A percentile compares a stretch with the other conserved stretches of the same genome.
phyloP scores from a whole-genome alignment of 2,329 filamentous ascomycete genomes.

The Paracoccidioides brasiliensis region DNA sequence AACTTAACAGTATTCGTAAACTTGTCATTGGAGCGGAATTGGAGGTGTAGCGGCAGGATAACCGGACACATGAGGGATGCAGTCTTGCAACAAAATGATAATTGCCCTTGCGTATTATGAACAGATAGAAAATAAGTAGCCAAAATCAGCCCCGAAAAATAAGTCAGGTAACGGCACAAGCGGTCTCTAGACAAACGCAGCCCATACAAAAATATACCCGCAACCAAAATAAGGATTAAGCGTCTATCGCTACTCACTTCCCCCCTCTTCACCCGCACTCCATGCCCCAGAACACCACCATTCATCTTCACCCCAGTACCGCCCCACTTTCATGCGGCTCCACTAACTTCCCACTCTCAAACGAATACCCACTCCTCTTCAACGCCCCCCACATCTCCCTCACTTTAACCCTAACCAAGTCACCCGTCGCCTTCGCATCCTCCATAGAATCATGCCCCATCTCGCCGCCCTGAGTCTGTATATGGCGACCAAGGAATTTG shows the following conservation, averaged over 20 bases:
- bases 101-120: too few relatives aligned
- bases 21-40: too few relatives aligned
- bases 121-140: too few relatives aligned
- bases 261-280: slow-evolving; percentile 16
- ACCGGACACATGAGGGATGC: too few relatives aligned
- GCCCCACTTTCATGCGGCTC: slow-evolving; percentile 1
- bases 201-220: too few relatives aligned
- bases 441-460: slow-evolving; percentile 82
- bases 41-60: too few relatives aligned
- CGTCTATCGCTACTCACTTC: too few relatives aligned
- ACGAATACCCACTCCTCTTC: slow-evolving; percentile 47
- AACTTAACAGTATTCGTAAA: not conserved
- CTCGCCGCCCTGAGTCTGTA: slow-evolving; percentile 54
- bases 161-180: too few relatives aligned
- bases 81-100: too few relatives aligned
- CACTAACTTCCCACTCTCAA: slow-evolving; percentile 37
- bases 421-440: slow-evolving; percentile 78
- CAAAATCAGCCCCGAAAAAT: too few relatives aligned
- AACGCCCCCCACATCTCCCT: slow-evolving; percentile 56
- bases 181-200: too few relatives aligned
- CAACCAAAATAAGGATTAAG: too few relatives aligned
- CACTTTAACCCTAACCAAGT: slow-evolving; percentile 63
- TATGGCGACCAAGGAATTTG: slow-evolving; percentile 56
- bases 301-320: slow-evolving; percentile 10
- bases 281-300: not conserved